These are phyloP conservation scores for Erysimum cheiranthoides DNA, from an alignment of 345 rosid species.

Conservation along the genomic window DNA sequence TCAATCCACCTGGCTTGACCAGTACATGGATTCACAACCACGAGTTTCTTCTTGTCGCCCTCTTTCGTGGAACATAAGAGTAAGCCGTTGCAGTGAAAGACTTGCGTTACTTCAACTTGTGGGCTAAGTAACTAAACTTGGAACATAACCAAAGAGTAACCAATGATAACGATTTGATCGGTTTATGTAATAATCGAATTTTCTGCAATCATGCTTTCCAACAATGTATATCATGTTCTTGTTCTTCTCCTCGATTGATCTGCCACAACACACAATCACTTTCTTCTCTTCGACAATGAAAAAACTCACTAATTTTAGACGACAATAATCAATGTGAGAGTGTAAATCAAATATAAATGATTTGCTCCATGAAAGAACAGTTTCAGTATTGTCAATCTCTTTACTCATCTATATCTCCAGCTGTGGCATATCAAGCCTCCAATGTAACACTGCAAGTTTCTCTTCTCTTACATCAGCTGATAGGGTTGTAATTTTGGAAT, in stretches of 20 bases:
- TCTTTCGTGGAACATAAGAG: background rate
- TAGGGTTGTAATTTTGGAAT: too few species aligned
- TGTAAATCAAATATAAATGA: background rate
- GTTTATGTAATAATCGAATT: too few species aligned
- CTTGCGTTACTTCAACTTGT: background rate
- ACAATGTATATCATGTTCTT: background rate
- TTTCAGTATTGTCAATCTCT: background rate
- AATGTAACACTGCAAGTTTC: background rate
- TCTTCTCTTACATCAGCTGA: background rate
- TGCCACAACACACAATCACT: background rate
- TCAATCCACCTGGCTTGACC: background rate
- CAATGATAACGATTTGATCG: too few species aligned
- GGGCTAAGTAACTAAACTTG: too few species aligned
- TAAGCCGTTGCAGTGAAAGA: background rate
- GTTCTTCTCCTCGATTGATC: too few species aligned
- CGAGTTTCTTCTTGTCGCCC: background rate
- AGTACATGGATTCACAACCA: background rate
- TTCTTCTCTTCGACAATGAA: background rate
- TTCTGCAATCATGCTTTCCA: too few species aligned
- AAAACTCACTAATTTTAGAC: too few species aligned
- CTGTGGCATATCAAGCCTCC: too few species aligned
- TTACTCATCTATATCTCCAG: background rate
- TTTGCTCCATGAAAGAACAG: background rate
- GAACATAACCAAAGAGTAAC: too few species aligned
- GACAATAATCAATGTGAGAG: too few species aligned